Base-by-base conservation (phyloP, 2,329 filamentous ascomycete genomes). In the Aureobasidium vineae region DNA sequence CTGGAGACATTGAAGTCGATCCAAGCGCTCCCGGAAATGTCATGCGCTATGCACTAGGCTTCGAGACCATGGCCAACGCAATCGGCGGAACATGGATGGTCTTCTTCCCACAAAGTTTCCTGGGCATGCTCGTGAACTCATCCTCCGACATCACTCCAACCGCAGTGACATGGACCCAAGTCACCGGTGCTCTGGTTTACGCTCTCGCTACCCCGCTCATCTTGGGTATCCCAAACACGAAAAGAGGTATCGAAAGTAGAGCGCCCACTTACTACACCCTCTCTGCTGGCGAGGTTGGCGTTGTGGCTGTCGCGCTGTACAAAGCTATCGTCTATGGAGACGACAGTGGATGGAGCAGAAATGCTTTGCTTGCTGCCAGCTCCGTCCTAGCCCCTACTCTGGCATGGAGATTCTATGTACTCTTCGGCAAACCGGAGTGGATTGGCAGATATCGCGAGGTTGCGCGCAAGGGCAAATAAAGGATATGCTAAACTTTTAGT, bases 81-180 rank as follows among this genome's bases (percentile, higher is more conserved):
- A 21, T 63, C 15, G 59, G 59, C 8, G 59, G 59, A 45, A 63
- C 59, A 15, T 63, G 59, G 59, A 63, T 63, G 45, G 59, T 63
- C 59, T 63, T 63, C 33, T 40, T 52, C 45, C 59, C 59, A 1
- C 5, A 41, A 21, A 28, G n/a, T 21, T 63, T 63, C 36, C 4
- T 63, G 6, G 5, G 41, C 11, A 63, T 63, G 59, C 59, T 63
- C 16, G 59, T 63, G 15, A 50, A 45, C 16, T 50, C 45, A 13
- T 40, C 59, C 33, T 38, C 59, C 11, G 43, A 63, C 11, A 41
- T 63, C 7, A 63, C 43, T 1, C 40, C 43, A 0, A 31, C 45
- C 1, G 43, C 59, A 33, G 33, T 63, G 8, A 63, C 59, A 16
- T 63, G 59, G 59, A 52, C 59, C 0, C 59, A 63, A 41, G 41